These are phyloP conservation scores for Aureobasidium zeae DNA, from an alignment of 2,329 filamentous ascomycete genomes.

Conservation along the genomic window DNA sequence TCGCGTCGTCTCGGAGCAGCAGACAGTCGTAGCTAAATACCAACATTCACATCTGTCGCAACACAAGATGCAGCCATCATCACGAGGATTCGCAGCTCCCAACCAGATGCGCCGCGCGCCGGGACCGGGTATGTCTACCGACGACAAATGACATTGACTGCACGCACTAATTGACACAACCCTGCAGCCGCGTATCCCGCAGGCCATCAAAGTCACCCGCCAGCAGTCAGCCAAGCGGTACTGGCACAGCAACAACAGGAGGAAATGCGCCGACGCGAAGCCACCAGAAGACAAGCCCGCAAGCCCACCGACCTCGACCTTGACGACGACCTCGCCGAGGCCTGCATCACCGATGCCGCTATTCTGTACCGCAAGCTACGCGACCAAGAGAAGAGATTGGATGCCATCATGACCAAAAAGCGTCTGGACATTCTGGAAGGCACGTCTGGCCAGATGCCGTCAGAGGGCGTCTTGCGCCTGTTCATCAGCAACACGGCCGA, in stretches of 20 bases:
- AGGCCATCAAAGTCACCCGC: constrained; percentile 43
- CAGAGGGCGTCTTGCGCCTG: constrained; percentile 71
- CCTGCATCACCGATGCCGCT: constrained; percentile 72
- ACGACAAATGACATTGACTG: neutral
- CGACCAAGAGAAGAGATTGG: constrained; percentile 77
- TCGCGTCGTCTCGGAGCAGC: constrained; percentile 1
- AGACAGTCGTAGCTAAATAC: too few relatives aligned
- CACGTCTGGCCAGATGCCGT: constrained; percentile 13
- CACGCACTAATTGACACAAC: constrained; percentile 16
- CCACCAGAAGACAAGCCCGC: constrained; percentile 68
- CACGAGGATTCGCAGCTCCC: constrained; percentile 8
- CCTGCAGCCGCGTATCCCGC: constrained; percentile 35
- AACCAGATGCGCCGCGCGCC: constrained; percentile 5
- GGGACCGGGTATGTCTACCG: neutral
- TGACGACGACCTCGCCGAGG: constrained; percentile 71
- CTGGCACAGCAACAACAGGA: constrained; percentile 38
- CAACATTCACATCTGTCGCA: too few relatives aligned
- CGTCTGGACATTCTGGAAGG: constrained; percentile 81
- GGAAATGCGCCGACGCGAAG: constrained; percentile 43
- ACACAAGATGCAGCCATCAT: constrained; percentile 11
- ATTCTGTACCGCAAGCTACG: constrained; percentile 74
- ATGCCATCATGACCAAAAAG: constrained; percentile 91
- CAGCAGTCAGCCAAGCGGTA: constrained; percentile 36
- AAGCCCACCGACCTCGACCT: constrained; percentile 94
- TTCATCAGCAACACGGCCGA: constrained; percentile 95